These are phyloP conservation scores for Ogataea degrootiae DNA, from an alignment of 805 yeast species.

Conservation along the genomic window DNA sequence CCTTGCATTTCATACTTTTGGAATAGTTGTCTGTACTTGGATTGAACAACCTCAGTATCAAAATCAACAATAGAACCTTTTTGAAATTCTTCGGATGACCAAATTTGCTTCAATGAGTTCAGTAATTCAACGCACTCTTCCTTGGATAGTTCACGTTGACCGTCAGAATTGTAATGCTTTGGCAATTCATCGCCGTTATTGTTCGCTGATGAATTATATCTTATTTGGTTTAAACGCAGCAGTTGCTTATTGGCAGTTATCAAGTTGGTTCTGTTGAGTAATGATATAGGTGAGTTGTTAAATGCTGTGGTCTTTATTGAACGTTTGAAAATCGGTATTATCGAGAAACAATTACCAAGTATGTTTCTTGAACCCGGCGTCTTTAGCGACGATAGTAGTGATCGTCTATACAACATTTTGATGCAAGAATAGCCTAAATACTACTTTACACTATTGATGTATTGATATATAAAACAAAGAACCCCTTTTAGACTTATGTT, in stretches of 20 bases:
- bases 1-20: slow-evolving; percentile 30
- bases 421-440: too few species aligned
- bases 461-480: too few species aligned
- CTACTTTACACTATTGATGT: too few species aligned
- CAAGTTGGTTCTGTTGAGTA: too few species aligned
- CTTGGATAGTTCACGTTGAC: slow-evolving; percentile 24
- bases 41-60: slow-evolving; percentile 4
- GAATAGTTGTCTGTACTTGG: slow-evolving; percentile 17
- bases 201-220: slow-evolving; percentile 11
- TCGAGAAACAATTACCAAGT: too few species aligned
- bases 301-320: too few species aligned
- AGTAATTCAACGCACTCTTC: slow-evolving; percentile 25
- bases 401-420: neutral
- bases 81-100: slow-evolving; percentile 20
- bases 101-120: slow-evolving; percentile 21
- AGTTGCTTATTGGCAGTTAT: too few species aligned
- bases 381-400: neutral
- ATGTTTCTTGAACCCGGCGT: too few species aligned
- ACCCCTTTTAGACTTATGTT: too few species aligned
- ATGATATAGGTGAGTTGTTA: too few species aligned
- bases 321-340: too few species aligned
- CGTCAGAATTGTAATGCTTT: slow-evolving; percentile 20
- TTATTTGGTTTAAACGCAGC: neutral
- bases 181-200: neutral
- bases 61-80: slow-evolving; percentile 4